phyloP scores from a whole-genome alignment of 1,284 basidiomycete genomes.

The Puccinia brachypodii region DNA sequence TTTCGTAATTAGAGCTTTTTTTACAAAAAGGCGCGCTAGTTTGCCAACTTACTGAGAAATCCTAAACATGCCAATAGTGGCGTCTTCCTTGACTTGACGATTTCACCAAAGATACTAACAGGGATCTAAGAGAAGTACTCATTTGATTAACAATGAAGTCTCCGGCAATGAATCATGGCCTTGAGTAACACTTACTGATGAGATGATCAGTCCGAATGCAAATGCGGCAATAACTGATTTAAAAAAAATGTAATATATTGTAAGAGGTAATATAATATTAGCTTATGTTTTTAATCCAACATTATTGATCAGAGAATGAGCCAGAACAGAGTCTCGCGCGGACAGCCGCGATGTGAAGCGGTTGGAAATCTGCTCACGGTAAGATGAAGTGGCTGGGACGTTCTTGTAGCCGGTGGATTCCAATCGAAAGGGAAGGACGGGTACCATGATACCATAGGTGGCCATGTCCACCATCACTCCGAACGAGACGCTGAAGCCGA shows the following conservation, averaged over 20 bases:
- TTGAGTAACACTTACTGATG: slow-evolving; percentile 3
- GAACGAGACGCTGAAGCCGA: slow-evolving; percentile 33
- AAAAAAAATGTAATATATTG: background rate
- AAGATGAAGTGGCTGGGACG: slow-evolving; percentile 10
- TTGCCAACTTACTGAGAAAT: slow-evolving; percentile 3
- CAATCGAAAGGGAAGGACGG: slow-evolving; percentile 38
- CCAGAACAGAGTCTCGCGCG: background rate
- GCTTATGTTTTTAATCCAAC: background rate
- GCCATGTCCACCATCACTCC: slow-evolving; percentile 41
- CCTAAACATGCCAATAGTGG: slow-evolving; percentile 13
- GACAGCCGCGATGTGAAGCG: too few relatives aligned
- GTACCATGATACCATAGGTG: slow-evolving; percentile 29
- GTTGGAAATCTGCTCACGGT: slow-evolving; percentile 24
- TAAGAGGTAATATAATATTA: background rate
- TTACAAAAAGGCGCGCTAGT: background rate
- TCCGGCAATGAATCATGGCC: background rate
- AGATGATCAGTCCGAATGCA: slow-evolving; percentile 29
- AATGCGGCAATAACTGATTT: slow-evolving; percentile 37
- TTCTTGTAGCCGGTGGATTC: background rate
- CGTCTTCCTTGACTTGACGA: slow-evolving; percentile 7
- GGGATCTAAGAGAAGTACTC: slow-evolving; percentile 4
- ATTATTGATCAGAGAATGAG: background rate
- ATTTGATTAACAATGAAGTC: background rate
- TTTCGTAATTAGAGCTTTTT: background rate
- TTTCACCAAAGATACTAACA: slow-evolving; percentile 24